Evolutionary conservation across 306 rosid species (phyloP).

Genomic region (Dryas octopetala): DNA sequence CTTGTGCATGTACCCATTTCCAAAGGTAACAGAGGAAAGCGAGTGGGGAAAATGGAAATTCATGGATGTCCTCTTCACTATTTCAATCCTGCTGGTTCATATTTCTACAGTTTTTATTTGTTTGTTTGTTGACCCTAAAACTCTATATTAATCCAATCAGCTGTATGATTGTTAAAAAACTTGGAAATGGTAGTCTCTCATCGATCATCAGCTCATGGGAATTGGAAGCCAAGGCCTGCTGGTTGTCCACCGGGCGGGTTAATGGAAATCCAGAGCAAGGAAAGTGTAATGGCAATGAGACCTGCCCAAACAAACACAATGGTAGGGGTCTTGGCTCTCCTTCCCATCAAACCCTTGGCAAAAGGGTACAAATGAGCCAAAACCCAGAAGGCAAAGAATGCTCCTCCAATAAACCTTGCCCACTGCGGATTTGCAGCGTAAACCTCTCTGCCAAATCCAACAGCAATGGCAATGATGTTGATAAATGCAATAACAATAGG

Average conservation of each 20-base stretch:
- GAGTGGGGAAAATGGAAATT: no score
- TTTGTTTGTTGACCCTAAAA: background rate
- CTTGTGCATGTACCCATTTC: background rate
- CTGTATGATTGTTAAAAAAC: background rate
- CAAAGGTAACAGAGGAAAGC: background rate
- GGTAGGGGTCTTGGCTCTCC: conserved; percentile 55
- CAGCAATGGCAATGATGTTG: conserved; percentile 44
- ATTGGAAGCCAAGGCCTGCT: conserved; percentile 31
- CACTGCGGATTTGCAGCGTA: conserved; percentile 40
- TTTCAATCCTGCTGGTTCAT: background rate
- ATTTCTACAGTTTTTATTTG: background rate
- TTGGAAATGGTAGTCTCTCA: no score
- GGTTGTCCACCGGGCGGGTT: conserved; percentile 31
- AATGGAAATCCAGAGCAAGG: conserved; percentile 52
- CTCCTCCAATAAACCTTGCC: conserved; percentile 50
- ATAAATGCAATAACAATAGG: conserved; percentile 51
- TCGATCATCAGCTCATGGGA: conserved; percentile 30
- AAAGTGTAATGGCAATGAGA: conserved; percentile 53
- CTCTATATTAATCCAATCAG: background rate
- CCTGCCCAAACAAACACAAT: conserved; percentile 59
- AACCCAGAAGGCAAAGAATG: conserved; percentile 56
- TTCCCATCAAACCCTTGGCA: conserved; percentile 59
- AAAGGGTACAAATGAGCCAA: conserved; percentile 59
- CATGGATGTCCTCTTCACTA: no score
- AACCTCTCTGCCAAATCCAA: conserved; percentile 47